Evolutionary conservation across 768 basidiomycete species (phyloP).

Genomic region (Podaxis rugospora): DNA sequence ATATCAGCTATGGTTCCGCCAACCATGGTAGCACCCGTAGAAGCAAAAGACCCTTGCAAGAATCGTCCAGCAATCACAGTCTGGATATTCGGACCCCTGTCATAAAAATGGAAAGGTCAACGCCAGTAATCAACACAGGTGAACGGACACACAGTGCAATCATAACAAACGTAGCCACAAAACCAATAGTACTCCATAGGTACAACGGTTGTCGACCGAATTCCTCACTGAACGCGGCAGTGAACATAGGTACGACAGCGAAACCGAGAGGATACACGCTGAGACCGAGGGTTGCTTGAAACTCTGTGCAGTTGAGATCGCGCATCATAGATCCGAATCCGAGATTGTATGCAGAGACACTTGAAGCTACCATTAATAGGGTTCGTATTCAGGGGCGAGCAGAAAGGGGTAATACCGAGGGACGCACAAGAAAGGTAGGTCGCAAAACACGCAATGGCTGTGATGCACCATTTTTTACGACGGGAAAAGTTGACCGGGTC

Average conservation of each 20-base stretch:
- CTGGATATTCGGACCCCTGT: slow-evolving; percentile 46
- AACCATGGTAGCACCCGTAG: slow-evolving; percentile 69
- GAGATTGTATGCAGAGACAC: slow-evolving; percentile 47
- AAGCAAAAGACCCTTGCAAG: slow-evolving; percentile 61
- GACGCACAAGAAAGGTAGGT: slow-evolving; percentile 37
- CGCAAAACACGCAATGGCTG: slow-evolving; percentile 34
- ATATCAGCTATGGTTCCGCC: slow-evolving; percentile 74
- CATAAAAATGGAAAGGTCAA: not conserved
- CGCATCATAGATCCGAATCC: slow-evolving; percentile 54
- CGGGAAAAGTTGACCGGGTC: slow-evolving; percentile 18
- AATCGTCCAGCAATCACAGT: slow-evolving; percentile 67
- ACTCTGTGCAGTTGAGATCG: slow-evolving; percentile 38
- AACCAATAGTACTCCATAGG: slow-evolving; percentile 41
- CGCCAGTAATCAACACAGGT: not conserved
- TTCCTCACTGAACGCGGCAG: slow-evolving; percentile 68
- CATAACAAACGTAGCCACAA: slow-evolving; percentile 46
- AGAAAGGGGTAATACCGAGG: not conserved
- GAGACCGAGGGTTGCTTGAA: slow-evolving; percentile 43
- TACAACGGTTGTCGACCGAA: slow-evolving; percentile 61
- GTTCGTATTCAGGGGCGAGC: not conserved
- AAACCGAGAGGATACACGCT: slow-evolving; percentile 59
- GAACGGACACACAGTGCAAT: slow-evolving; percentile 34
- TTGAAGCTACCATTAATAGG: slow-evolving; percentile 33
- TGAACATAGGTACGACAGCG: slow-evolving; percentile 56
- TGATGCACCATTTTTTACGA: slow-evolving; percentile 22